phyloP scores from a whole-genome alignment of 2,329 filamentous ascomycete genomes.

The Trichophyton rubrum region DNA sequence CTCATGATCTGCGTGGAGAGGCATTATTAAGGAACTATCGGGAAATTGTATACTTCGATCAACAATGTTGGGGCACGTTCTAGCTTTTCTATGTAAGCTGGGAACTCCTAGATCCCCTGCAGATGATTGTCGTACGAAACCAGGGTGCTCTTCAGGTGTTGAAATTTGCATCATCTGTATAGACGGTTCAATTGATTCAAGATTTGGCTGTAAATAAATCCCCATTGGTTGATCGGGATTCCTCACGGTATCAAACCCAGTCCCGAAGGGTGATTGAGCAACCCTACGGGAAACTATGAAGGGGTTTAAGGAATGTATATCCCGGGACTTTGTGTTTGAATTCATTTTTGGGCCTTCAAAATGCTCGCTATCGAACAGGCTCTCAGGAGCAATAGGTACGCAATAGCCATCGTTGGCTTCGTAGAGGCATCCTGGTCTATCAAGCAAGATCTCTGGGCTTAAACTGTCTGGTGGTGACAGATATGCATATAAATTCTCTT shows the following conservation, averaged over 20 bases:
- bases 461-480: background rate
- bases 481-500: background rate
- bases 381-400: background rate
- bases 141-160: too few species aligned
- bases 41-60: background rate
- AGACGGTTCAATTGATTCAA: too few species aligned
- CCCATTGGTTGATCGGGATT: too few species aligned
- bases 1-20: too few species aligned
- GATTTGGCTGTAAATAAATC: too few species aligned
- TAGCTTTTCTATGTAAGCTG: too few species aligned
- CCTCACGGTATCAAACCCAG: too few species aligned
- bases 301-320: background rate
- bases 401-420: background rate
- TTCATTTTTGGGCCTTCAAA: background rate
- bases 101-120: too few species aligned
- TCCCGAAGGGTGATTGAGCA: too few species aligned
- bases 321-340: background rate
- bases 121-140: too few species aligned
- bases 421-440: background rate
- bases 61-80: too few species aligned
- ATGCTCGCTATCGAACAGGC: background rate
- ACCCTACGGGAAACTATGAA: background rate
- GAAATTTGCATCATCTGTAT: too few species aligned
- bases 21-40: background rate
- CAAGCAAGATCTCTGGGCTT: background rate